These are phyloP conservation scores for Forsythia viridissima DNA, from an alignment of 257 asterid genomes.

Conservation along the genomic window DNA sequence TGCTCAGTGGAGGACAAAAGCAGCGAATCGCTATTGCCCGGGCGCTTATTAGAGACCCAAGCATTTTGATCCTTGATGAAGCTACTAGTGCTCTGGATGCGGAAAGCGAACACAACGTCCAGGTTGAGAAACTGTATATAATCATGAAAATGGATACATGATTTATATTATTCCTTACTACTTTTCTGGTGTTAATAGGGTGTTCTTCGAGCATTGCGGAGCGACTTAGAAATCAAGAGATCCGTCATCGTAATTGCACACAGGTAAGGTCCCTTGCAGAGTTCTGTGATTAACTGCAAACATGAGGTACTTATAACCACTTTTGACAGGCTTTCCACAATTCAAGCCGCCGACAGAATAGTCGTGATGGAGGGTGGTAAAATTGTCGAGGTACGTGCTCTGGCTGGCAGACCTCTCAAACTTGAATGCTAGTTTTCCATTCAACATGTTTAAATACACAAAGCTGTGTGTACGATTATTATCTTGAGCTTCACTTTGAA, in stretches of 20 bases:
- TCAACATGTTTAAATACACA: neutral
- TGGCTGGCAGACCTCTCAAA: neutral
- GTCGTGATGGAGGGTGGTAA: slow-evolving; percentile 85
- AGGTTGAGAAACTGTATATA: slow-evolving; percentile 43
- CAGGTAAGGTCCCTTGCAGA: slow-evolving; percentile 44
- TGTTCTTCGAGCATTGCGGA: slow-evolving; percentile 61
- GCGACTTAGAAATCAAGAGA: slow-evolving; percentile 61
- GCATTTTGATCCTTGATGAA: slow-evolving; percentile 88
- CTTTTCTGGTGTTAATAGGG: slow-evolving; percentile 47
- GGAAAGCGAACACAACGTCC: slow-evolving; percentile 89
- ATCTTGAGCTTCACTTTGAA: neutral
- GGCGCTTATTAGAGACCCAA: slow-evolving; percentile 89
- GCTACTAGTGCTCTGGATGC: slow-evolving; percentile 99
- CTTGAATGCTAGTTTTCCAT: neutral
- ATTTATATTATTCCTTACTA: slow-evolving; percentile 19
- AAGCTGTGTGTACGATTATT: neutral
- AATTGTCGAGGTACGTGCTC: slow-evolving; percentile 69
- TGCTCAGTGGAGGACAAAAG: slow-evolving; percentile 99
- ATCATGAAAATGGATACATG: neutral
- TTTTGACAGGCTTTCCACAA: slow-evolving; percentile 76
- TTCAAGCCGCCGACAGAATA: slow-evolving; percentile 85
- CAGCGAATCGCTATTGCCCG: slow-evolving; percentile 95
- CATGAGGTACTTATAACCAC: slow-evolving; percentile 22
- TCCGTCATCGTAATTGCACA: slow-evolving; percentile 85
- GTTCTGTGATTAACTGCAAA: neutral